phyloP scores from a whole-genome alignment of 1,284 basidiomycete species.

The Ustilago sp. region DNA sequence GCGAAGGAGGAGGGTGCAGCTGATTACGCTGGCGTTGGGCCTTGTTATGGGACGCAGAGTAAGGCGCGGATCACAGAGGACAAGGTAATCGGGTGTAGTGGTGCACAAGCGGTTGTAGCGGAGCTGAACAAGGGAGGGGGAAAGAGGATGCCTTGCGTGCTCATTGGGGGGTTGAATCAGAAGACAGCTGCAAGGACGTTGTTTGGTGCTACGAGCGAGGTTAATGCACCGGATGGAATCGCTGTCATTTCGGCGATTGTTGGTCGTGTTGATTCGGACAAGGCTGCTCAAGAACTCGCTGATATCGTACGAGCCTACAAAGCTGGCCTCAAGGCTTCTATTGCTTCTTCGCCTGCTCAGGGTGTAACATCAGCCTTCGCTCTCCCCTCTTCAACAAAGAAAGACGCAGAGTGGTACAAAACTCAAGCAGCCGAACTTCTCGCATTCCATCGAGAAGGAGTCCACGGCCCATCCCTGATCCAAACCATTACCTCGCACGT shows the following conservation, averaged over 20 bases:
- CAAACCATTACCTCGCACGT: slow-evolving; percentile 89
- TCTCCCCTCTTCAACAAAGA: slow-evolving; percentile 4
- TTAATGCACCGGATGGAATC: slow-evolving; percentile 74
- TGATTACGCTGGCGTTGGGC: slow-evolving; percentile 88
- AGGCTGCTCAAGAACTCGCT: slow-evolving; percentile 73
- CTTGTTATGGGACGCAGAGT: slow-evolving; percentile 69
- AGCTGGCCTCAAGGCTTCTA: slow-evolving; percentile 35
- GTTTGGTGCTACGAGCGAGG: slow-evolving; percentile 47
- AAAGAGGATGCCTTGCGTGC: slow-evolving; percentile 58
- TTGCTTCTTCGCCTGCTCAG: slow-evolving; percentile 10
- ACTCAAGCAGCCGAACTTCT: slow-evolving; percentile 28
- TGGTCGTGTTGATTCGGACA: slow-evolving; percentile 76
- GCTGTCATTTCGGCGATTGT: slow-evolving; percentile 93
- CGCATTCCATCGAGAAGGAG: slow-evolving; percentile 28
- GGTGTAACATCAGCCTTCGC: slow-evolving; percentile 31
- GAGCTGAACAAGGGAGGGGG: slow-evolving; percentile 19
- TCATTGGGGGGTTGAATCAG: slow-evolving; percentile 66
- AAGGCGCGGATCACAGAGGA: slow-evolving; percentile 67
- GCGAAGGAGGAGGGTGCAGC: slow-evolving; percentile 68
- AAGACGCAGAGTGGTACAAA: slow-evolving; percentile 33
- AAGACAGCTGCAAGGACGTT: slow-evolving; percentile 61
- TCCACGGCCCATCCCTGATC: slow-evolving; percentile 51
- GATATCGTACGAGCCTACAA: slow-evolving; percentile 69
- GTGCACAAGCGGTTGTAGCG: slow-evolving; percentile 53
- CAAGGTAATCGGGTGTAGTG: slow-evolving; percentile 55